A percentile compares a stretch with the other conserved stretches of the same genome.
These are phyloP conservation scores for Zymoseptoria brevis DNA, from an alignment of 2,329 filamentous ascomycete species.

Conservation along the genomic window DNA sequence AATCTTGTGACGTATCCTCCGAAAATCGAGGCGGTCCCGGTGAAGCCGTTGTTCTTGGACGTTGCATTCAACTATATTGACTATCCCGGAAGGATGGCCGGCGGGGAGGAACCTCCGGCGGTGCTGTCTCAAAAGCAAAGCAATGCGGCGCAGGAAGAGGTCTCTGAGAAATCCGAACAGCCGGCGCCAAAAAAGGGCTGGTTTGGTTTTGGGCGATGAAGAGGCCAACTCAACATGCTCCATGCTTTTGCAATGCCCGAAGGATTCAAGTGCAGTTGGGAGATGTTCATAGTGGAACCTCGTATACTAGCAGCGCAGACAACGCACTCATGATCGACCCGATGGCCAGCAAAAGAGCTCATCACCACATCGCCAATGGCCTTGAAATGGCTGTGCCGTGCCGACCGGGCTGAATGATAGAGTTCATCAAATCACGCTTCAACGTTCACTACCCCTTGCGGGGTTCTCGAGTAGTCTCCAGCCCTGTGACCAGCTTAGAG, in stretches of 20 bases:
- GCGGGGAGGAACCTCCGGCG: conserved; percentile 16
- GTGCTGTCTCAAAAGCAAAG: conserved; percentile 13
- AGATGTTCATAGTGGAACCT: not conserved
- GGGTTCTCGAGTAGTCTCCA: not conserved
- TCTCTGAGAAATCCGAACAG: conserved; percentile 22
- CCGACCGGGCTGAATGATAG: not conserved
- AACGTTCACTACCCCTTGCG: not conserved
- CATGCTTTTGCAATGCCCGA: not conserved
- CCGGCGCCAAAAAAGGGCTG: conserved; percentile 42
- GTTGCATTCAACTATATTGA: conserved; percentile 97
- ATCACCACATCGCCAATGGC: not conserved
- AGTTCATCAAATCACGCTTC: not conserved
- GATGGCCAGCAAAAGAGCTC: not conserved
- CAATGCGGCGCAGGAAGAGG: conserved; percentile 14
- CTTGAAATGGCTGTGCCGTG: not conserved
- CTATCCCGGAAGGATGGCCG: conserved; percentile 59
- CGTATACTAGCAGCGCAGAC: not conserved
- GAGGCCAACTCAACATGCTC: not conserved
- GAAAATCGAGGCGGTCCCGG: conserved; percentile 69
- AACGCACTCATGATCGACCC: not conserved
- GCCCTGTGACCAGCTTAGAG: not conserved
- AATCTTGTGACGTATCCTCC: conserved; percentile 86
- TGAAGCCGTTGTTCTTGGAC: conserved; percentile 94
- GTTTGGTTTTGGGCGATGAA: conserved; percentile 43
- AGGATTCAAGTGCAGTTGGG: not conserved